Percentiles rank a stretch among this genome's conserved stretches.
phyloP scores from a whole-genome alignment of 2,329 filamentous ascomycete species.

The Leptographium procerum region DNA sequence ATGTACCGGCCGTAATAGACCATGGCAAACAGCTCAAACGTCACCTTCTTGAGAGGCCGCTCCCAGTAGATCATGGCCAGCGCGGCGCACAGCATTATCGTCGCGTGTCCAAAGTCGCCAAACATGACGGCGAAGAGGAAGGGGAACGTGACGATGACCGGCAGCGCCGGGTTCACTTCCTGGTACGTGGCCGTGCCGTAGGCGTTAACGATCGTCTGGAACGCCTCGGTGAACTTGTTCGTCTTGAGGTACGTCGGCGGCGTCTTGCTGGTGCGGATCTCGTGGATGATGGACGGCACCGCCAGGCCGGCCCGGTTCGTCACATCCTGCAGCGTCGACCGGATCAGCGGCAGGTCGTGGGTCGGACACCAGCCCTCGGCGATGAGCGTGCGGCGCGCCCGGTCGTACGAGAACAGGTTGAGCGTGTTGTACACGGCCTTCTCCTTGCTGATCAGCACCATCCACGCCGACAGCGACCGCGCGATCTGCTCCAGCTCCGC shows the following conservation, averaged over 20 bases:
- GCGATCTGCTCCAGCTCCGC: constrained; percentile 90
- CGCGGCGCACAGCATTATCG: constrained; percentile 77
- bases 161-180: constrained; percentile 91
- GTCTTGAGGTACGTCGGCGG: constrained; percentile 96
- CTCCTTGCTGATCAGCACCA: constrained; percentile 95
- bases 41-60: constrained; percentile 81
- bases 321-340: constrained; percentile 88
- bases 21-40: constrained; percentile 93
- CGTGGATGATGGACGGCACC: constrained; percentile 97
- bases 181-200: constrained; percentile 97
- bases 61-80: constrained; percentile 95
- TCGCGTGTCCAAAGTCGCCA: constrained; percentile 88
- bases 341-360: constrained; percentile 78
- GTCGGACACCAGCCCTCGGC: constrained; percentile 97
- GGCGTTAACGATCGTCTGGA: constrained; percentile 97
- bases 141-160: constrained; percentile 95
- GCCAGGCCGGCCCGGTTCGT: constrained; percentile 91
- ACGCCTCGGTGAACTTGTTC: constrained; percentile 95
- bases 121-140: constrained; percentile 99
- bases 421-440: constrained; percentile 94
- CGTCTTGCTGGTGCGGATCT: constrained; percentile 93
- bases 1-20: constrained; percentile 98
- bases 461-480: constrained; percentile 86
- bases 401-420: constrained; percentile 94
- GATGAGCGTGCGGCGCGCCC: constrained; percentile 88